Percentiles rank a stretch among this genome's conserved stretches.
These are phyloP conservation scores for Phytophthora vignae DNA, from an alignment of 352 stramenopile genomes.

Conservation along the genomic window DNA sequence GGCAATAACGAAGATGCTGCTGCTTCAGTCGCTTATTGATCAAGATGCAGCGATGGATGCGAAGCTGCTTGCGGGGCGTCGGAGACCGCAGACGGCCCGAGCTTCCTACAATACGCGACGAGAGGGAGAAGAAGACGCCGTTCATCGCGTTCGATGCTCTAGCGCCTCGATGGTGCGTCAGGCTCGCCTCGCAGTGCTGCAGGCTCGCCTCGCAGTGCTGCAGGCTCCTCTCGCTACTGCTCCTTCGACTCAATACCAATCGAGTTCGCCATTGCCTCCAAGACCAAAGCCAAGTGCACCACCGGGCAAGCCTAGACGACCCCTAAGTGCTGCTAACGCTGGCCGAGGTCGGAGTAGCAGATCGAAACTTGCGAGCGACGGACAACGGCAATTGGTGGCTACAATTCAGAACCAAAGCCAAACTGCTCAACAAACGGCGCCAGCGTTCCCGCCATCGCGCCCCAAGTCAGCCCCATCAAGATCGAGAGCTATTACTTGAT, in stretches of 20 bases:
- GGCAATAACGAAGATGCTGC: slow-evolving; percentile 31
- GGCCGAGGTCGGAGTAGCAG: not conserved
- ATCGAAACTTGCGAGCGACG: slow-evolving; percentile 12
- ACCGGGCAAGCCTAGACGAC: not conserved
- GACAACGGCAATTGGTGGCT: slow-evolving; percentile 15
- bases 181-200: slow-evolving; percentile 52
- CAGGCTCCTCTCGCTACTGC: slow-evolving; percentile 19
- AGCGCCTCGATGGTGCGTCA: slow-evolving; percentile 60
- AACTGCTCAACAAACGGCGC: not conserved
- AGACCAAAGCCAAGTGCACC: not conserved
- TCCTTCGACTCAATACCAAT: not conserved
- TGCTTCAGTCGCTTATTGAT: slow-evolving; percentile 42
- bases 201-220: slow-evolving; percentile 56
- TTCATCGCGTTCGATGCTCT: slow-evolving; percentile 40
- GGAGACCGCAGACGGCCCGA: slow-evolving; percentile 28
- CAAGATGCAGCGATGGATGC: slow-evolving; percentile 27
- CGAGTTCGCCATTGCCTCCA: not conserved
- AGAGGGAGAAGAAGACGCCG: slow-evolving; percentile 4
- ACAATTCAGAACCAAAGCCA: slow-evolving; percentile 11
- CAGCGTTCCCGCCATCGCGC: slow-evolving; percentile 20
- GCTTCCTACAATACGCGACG: not conserved
- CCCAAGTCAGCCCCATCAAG: slow-evolving; percentile 33
- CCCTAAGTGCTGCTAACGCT: slow-evolving; percentile 17
- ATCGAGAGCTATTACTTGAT: not conserved
- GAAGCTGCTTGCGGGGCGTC: not conserved